Evolutionary conservation across 169 alveolate genomes (phyloP).

Genomic region (Plasmodium sp.): DNA sequence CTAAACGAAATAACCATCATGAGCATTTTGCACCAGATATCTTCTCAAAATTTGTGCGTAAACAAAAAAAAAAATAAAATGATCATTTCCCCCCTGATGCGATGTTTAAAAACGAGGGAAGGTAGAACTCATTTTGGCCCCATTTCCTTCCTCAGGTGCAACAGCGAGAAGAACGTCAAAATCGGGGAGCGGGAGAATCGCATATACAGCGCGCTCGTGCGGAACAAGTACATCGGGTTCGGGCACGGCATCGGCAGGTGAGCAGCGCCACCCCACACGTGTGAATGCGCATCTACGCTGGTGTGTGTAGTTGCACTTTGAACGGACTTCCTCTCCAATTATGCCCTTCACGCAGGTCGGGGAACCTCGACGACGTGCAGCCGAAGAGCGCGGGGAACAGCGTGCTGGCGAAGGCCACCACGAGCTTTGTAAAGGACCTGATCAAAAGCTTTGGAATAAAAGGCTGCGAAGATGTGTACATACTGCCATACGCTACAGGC

Average conservation of each 20-base stretch:
- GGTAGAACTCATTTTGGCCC: background rate
- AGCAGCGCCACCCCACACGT: background rate
- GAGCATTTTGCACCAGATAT: constrained; percentile 50
- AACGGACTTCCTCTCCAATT: background rate
- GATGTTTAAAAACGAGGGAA: background rate
- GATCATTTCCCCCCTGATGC: background rate
- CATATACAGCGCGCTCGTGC: constrained; percentile 39
- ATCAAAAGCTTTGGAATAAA: constrained; percentile 56
- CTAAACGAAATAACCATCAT: constrained; percentile 63
- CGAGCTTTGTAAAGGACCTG: constrained; percentile 32
- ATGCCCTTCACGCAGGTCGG: constrained; percentile 40
- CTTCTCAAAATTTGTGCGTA: constrained; percentile 58
- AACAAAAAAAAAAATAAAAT: constrained; percentile 1
- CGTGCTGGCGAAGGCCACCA: constrained; percentile 31
- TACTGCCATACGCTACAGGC: constrained; percentile 75
- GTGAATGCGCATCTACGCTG: background rate
- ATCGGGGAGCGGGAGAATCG: constrained; percentile 70
- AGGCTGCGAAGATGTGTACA: constrained; percentile 63
- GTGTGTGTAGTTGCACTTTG: background rate
- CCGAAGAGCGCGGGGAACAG: constrained; percentile 72
- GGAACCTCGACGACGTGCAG: constrained; percentile 64
- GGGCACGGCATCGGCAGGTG: constrained; percentile 75
- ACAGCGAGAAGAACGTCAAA: constrained; percentile 69
- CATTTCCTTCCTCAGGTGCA: constrained; percentile 26
- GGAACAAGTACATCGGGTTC: constrained; percentile 70